These are phyloP conservation scores for Maudiozyma humilis DNA, from an alignment of 1,139 yeast species.

Conservation along the genomic window DNA sequence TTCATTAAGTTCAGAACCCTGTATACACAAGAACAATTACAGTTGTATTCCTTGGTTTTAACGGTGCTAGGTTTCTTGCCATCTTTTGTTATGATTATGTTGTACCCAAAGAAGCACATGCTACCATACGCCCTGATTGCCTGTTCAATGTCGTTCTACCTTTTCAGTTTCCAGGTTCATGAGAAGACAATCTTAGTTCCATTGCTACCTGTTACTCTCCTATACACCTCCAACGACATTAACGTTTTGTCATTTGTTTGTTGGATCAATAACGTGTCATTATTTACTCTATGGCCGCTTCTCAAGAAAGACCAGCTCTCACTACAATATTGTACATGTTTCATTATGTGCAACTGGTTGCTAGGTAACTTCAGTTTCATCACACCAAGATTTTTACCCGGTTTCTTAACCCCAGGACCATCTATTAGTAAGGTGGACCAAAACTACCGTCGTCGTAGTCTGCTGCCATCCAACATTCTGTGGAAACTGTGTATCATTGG, in stretches of 20 bases:
- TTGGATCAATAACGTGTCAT: constrained; percentile 81
- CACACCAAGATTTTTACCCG: constrained; percentile 38
- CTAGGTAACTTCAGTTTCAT: constrained; percentile 49
- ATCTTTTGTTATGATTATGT: constrained; percentile 46
- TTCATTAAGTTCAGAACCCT: constrained; percentile 57
- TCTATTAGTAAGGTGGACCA: constrained; percentile 30
- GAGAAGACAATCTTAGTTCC: constrained; percentile 88
- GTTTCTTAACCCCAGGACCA: constrained; percentile 38
- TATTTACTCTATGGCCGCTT: constrained; percentile 84
- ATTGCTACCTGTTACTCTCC: constrained; percentile 68
- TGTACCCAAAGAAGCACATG: constrained; percentile 44
- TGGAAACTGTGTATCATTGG: constrained; percentile 51
- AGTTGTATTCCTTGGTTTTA: constrained; percentile 50
- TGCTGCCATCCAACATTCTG: constrained; percentile 44
- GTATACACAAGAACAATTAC: constrained; percentile 52
- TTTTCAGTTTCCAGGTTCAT: constrained; percentile 93
- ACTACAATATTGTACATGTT: constrained; percentile 60
- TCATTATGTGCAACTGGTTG: constrained; percentile 73
- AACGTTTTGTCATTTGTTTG: constrained; percentile 61
- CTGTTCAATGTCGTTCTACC: constrained; percentile 78
- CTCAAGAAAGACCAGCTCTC: constrained; percentile 64
- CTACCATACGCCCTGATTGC: constrained; percentile 72
- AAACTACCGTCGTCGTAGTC: constrained; percentile 35
- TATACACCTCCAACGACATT: constrained; percentile 51
- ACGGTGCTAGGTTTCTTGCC: constrained; percentile 68